These are phyloP conservation scores for Hypoxylon rickii DNA, from an alignment of 495 filamentous ascomycete species.

Conservation along the genomic window DNA sequence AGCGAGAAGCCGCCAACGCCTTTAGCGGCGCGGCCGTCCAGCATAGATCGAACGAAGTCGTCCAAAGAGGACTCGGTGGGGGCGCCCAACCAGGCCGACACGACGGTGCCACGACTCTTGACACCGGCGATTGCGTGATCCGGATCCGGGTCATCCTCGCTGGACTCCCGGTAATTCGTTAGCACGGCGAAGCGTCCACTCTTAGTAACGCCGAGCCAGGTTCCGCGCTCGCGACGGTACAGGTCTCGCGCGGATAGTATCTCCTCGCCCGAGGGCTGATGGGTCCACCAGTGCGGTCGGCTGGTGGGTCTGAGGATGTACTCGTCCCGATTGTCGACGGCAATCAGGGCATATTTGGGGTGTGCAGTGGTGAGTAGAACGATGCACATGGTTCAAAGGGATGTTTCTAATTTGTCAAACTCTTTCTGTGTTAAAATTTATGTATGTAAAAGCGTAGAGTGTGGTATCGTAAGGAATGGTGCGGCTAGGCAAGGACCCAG, in stretches of 20 bases:
- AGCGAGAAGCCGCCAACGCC: constrained; percentile 91
- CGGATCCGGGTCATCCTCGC: constrained; percentile 48
- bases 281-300: constrained; percentile 79
- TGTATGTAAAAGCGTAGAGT: too few relatives aligned
- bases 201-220: constrained; percentile 91
- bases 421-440: neutral
- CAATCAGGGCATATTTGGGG: constrained; percentile 84
- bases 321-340: constrained; percentile 95
- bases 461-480: neutral
- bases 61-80: constrained; percentile 53
- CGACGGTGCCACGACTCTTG: constrained; percentile 79
- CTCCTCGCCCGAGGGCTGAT: constrained; percentile 43
- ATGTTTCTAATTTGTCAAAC: neutral
- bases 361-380: constrained; percentile 87
- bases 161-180: constrained; percentile 91
- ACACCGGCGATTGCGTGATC: constrained; percentile 59
- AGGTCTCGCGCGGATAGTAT: constrained; percentile 58
- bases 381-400: constrained; percentile 79
- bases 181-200: constrained; percentile 85
- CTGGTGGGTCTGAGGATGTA: constrained; percentile 89
- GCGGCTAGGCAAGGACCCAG: neutral
- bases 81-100: constrained; percentile 80
- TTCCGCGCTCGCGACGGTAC: constrained; percentile 65
- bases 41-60: constrained; percentile 70
- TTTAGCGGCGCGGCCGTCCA: constrained; percentile 67